Percentiles rank a stretch among this genome's conserved stretches.
These are phyloP conservation scores for Porpolomopsis calyptriformis DNA, from an alignment of 768 basidiomycete genomes.

Conservation along the genomic window DNA sequence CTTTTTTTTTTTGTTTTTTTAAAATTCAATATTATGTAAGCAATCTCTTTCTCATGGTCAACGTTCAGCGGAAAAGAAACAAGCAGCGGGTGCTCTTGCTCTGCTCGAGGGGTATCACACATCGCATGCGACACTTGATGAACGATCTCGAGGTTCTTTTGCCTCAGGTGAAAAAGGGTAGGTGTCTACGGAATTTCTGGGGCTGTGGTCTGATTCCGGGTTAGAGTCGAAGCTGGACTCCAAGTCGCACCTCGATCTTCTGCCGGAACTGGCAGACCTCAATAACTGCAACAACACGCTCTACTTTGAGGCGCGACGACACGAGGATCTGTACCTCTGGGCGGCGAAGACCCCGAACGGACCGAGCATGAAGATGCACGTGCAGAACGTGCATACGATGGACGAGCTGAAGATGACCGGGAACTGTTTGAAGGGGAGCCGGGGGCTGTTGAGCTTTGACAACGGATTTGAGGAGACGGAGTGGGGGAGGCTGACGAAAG, in stretches of 20 bases:
- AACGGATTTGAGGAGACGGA: constrained; percentile 79
- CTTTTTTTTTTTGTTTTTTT: background rate
- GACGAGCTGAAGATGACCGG: constrained; percentile 99
- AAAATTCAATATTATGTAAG: constrained; percentile 15
- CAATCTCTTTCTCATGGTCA: too few relatives aligned
- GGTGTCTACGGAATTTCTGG: constrained; percentile 13
- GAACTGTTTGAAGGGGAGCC: constrained; percentile 92
- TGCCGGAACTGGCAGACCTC: constrained; percentile 94
- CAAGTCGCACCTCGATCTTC: constrained; percentile 82
- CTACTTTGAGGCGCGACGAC: constrained; percentile 93
- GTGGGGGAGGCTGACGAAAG: constrained; percentile 81
- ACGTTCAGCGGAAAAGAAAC: constrained; percentile 70
- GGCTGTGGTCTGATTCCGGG: background rate
- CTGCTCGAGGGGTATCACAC: constrained; percentile 88
- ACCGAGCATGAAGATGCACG: constrained; percentile 93
- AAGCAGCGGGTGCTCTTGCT: constrained; percentile 92
- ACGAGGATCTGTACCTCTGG: constrained; percentile 96
- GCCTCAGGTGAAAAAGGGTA: constrained; percentile 96
- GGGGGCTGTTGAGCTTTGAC: constrained; percentile 90
- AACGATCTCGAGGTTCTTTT: constrained; percentile 82
- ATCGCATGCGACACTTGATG: constrained; percentile 96
- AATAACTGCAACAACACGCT: constrained; percentile 96
- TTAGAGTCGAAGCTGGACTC: constrained; percentile 95
- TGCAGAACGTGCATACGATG: constrained; percentile 99
- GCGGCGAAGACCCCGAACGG: constrained; percentile 95